A percentile compares a stretch with the other conserved stretches of the same genome.
Evolutionary conservation across 2,329 filamentous ascomycete species (phyloP).

Genomic region (Exophiala spinifera): DNA sequence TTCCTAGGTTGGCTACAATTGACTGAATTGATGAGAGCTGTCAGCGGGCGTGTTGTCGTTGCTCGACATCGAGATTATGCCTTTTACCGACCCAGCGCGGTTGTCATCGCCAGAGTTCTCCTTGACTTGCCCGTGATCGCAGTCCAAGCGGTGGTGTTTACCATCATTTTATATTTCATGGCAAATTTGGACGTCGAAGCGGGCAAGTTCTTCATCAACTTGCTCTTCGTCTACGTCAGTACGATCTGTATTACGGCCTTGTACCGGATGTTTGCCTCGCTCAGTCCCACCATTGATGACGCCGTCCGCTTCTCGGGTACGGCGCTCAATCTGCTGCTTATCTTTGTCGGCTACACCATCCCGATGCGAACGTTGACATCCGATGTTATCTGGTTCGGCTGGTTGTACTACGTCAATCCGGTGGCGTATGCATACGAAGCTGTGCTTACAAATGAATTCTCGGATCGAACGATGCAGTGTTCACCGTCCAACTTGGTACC

Average conservation of each 20-base stretch:
- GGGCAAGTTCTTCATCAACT: constrained; percentile 65
- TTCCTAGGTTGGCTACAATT: constrained; percentile 71
- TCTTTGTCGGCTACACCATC: constrained; percentile 68
- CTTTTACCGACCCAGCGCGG: constrained; percentile 67
- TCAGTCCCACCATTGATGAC: constrained; percentile 63
- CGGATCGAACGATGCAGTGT: constrained; percentile 57
- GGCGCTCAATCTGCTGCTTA: constrained; percentile 59
- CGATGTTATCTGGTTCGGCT: constrained; percentile 65
- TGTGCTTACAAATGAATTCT: constrained; percentile 65
- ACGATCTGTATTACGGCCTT: constrained; percentile 62
- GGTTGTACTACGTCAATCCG: constrained; percentile 57
- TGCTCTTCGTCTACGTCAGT: constrained; percentile 62
- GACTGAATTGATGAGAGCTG: constrained; percentile 73
- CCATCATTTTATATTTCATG: constrained; percentile 66
- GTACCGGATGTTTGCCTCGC: constrained; percentile 64
- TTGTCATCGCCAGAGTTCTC: constrained; percentile 59
- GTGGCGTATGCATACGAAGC: constrained; percentile 64
- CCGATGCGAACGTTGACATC: constrained; percentile 58
- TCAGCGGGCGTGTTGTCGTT: constrained; percentile 67
- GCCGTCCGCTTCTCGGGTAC: constrained; percentile 64
- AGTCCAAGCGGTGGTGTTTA: constrained; percentile 58
- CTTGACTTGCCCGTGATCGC: constrained; percentile 62
- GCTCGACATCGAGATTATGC: constrained; percentile 66
- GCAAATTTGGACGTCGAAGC: constrained; percentile 55
- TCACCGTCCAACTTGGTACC: constrained; percentile 59